phyloP scores from a whole-genome alignment of 495 filamentous ascomycete species.

The Darksidea phi region DNA sequence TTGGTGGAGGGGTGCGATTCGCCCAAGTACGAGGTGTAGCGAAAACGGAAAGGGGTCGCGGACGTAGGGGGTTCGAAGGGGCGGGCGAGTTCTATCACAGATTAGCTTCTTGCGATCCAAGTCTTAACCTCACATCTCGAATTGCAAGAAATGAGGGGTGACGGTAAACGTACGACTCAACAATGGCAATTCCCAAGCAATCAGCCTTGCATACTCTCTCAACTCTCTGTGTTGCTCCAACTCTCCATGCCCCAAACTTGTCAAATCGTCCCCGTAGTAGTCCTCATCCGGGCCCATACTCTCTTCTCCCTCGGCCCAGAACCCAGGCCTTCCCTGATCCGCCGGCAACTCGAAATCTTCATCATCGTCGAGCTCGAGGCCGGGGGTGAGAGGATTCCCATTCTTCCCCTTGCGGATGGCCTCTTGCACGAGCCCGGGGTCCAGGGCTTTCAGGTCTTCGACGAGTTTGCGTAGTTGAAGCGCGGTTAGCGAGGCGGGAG shows the following conservation, averaged over 20 bases:
- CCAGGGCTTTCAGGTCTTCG: conserved; percentile 10
- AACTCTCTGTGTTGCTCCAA: conserved; percentile 86
- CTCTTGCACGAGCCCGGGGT: conserved; percentile 13
- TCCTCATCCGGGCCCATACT: conserved; percentile 50
- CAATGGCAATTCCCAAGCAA: conserved; percentile 95
- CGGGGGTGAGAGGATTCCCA: neutral
- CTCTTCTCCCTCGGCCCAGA: conserved; percentile 34
- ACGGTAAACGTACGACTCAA: conserved; percentile 65
- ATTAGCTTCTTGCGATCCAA: no score
- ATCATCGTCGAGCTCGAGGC: conserved; percentile 3
- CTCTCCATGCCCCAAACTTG: conserved; percentile 74
- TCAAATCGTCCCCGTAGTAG: conserved; percentile 77
- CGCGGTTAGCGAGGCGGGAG: neutral
- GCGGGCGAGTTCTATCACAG: conserved; percentile 68
- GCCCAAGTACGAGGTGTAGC: conserved; percentile 96
- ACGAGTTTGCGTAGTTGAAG: conserved; percentile 11
- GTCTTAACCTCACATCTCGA: neutral
- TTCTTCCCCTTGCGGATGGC: conserved; percentile 11
- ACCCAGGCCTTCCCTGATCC: conserved; percentile 9
- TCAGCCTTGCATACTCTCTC: conserved; percentile 80
- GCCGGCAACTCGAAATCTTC: conserved; percentile 18
- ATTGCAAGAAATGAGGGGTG: neutral
- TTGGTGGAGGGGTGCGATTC: conserved; percentile 86
- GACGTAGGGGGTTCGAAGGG: conserved; percentile 70
- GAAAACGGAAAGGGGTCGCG: conserved; percentile 75